Conservation (phyloP, 305 asterid genomes). For the Solanum hybrid region DNA sequence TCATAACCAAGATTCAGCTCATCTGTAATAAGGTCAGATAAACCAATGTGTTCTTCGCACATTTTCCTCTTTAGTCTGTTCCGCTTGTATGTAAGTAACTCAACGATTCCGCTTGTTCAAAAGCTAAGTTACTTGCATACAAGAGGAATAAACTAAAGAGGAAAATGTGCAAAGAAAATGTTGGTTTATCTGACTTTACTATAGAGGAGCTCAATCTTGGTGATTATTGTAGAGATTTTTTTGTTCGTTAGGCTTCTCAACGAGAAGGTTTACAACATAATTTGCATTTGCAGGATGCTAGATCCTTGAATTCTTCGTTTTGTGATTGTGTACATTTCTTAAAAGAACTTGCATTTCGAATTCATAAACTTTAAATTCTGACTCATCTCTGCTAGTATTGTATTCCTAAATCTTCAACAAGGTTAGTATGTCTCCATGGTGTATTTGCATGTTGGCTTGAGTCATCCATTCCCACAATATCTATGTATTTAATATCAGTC, state of each 20-base stretch:
- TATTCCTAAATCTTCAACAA: neutral
- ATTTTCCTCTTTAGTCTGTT: conserved; percentile 33
- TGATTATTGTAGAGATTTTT: too few relatives aligned
- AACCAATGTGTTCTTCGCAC: conserved; percentile 15
- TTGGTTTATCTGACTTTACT: too few relatives aligned
- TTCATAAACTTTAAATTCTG: fast-evolving
- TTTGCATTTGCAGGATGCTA: too few relatives aligned
- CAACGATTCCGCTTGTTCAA: neutral
- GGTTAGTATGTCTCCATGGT: neutral
- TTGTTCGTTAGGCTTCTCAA: too few relatives aligned
- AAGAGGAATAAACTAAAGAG: too few relatives aligned
- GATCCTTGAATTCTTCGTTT: neutral
- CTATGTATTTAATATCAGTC: too few relatives aligned
- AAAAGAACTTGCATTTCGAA: neutral
- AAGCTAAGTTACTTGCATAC: too few relatives aligned
- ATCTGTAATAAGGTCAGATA: conserved; percentile 8
- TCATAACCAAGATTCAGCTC: conserved; percentile 19
- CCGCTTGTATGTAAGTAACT: conserved; percentile 30
- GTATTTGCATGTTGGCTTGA: neutral
- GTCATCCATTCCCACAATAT: neutral
- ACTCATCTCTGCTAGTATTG: neutral
- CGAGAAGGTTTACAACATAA: too few relatives aligned
- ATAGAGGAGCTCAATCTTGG: too few relatives aligned
- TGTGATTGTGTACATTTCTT: neutral
- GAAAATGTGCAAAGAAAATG: too few relatives aligned